A percentile compares a stretch with the other conserved stretches of the same genome.
Evolutionary conservation across 169 alveolate species (phyloP).

Genomic region (Plasmodium relictum): DNA sequence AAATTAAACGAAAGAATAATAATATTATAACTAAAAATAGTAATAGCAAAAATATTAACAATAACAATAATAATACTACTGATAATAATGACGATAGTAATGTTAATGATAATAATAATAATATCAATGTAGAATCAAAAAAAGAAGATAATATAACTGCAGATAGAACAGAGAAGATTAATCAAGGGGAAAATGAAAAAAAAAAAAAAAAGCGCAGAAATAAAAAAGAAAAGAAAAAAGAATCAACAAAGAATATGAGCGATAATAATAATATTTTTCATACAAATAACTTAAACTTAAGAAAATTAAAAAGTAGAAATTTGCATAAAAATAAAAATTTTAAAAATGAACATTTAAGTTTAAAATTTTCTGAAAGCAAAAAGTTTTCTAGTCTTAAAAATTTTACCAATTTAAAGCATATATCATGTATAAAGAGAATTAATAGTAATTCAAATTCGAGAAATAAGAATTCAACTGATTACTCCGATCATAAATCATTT

Average conservation of each 20-base stretch:
- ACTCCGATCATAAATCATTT: neutral
- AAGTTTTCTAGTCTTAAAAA: neutral
- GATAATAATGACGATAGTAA: neutral
- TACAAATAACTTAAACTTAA: neutral
- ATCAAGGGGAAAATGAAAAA: neutral
- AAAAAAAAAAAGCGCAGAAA: too few relatives aligned
- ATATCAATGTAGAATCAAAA: neutral
- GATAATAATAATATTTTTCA: neutral
- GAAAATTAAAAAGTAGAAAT: too few relatives aligned
- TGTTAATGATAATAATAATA: neutral
- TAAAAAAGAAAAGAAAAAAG: too few relatives aligned
- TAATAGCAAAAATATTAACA: neutral
- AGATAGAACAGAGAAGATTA: neutral
- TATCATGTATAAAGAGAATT: neutral
- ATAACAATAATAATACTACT: neutral
- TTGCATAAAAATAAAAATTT: too few relatives aligned
- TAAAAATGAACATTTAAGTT: too few relatives aligned
- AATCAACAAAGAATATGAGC: neutral
- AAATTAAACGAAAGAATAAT: neutral
- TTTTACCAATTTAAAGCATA: slow-evolving; percentile 1
- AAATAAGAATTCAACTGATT: neutral
- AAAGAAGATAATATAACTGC: neutral
- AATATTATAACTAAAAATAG: neutral
- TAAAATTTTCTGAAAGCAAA: too few relatives aligned
- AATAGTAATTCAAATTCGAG: neutral